Evolutionary conservation across 352 stramenopile genomes (phyloP).

Genomic region (Phytopythium aichiense): DNA sequence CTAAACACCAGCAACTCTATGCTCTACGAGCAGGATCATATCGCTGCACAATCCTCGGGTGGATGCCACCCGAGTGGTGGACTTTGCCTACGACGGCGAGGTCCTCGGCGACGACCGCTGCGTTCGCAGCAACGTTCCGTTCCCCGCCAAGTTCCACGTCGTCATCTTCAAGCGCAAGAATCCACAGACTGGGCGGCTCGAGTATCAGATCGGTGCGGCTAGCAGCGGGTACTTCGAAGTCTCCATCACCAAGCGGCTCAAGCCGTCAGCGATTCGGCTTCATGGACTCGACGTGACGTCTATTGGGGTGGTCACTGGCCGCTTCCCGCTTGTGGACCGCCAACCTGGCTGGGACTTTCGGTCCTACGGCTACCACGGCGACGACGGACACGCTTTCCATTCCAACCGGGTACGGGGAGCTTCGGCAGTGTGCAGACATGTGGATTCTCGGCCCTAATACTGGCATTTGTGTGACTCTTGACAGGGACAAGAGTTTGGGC

Average conservation of each 20-base stretch:
- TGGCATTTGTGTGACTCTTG: not conserved
- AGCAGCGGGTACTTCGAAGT: constrained; percentile 34
- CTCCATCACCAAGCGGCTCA: constrained; percentile 24
- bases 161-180: constrained; percentile 29
- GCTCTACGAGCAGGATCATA: constrained; percentile 9
- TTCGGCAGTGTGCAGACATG: not conserved
- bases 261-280: constrained; percentile 18
- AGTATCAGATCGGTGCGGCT: constrained; percentile 29
- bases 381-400: constrained; percentile 68
- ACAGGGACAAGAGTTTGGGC: constrained; percentile 22
- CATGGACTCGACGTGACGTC: constrained; percentile 42
- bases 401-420: constrained; percentile 13
- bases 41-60: constrained; percentile 20
- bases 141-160: constrained; percentile 30
- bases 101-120: constrained; percentile 31
- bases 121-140: constrained; percentile 24
- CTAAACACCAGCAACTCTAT: not conserved
- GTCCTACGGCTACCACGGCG: constrained; percentile 76
- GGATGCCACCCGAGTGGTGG: constrained; percentile 12
- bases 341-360: constrained; percentile 64
- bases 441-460: not conserved
- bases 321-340: constrained; percentile 52
- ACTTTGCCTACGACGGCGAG: constrained; percentile 25
- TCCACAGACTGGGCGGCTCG: constrained; percentile 10
- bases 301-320: constrained; percentile 44